These are phyloP conservation scores for Hanseniaspora hatyaiensis DNA, from an alignment of 805 yeast species.

Conservation along the genomic window DNA sequence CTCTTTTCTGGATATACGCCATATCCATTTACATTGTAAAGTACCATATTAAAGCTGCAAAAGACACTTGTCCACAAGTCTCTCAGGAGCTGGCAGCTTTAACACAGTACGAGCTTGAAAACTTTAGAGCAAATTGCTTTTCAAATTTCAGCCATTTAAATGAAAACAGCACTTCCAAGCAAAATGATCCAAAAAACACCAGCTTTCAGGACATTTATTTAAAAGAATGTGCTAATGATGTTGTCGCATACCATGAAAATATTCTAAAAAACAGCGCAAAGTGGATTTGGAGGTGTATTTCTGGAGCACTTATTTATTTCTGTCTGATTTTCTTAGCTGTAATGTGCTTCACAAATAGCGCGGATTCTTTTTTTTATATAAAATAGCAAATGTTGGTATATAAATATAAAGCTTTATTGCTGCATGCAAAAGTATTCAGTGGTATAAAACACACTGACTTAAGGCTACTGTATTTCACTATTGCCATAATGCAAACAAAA, in stretches of 20 bases:
- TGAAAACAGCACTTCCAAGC: not conserved
- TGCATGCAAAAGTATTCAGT: no score
- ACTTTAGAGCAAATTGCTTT: not conserved
- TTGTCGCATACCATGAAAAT: not conserved
- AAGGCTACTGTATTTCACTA: no score
- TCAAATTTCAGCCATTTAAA: not conserved
- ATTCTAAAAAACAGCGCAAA: not conserved
- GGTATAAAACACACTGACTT: no score
- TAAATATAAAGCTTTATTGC: no score
- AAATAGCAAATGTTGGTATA: not conserved
- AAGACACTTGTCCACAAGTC: not conserved
- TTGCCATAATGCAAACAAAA: no score
- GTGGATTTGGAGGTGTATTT: not conserved
- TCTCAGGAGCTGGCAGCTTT: not conserved
- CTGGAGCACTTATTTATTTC: not conserved
- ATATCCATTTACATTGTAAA: not conserved
- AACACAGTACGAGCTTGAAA: not conserved
- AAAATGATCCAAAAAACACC: no score
- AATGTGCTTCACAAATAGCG: not conserved
- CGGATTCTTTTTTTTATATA: not conserved
- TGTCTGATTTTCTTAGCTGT: not conserved
- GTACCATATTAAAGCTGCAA: not conserved
- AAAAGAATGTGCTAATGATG: not conserved
- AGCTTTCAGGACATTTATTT: not conserved
- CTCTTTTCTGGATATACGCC: conserved; percentile 3